Conservation (phyloP, 257 asterid species). For the Solanum paucissectum region DNA sequence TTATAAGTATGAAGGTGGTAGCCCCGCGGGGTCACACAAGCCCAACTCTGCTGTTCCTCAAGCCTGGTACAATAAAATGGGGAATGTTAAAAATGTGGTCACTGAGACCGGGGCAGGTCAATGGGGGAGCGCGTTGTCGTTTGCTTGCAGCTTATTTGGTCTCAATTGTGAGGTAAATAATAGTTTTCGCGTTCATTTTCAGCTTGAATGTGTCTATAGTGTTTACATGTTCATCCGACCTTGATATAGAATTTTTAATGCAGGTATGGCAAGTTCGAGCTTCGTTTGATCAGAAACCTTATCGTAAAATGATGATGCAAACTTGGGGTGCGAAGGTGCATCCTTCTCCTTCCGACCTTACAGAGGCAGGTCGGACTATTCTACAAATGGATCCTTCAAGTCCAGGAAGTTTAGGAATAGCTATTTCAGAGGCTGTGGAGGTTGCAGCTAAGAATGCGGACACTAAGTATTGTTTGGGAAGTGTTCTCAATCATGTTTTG, state of each 20-base stretch:
- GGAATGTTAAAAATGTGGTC: conserved; percentile 65
- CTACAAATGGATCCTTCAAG: conserved; percentile 56
- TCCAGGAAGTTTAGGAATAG: conserved; percentile 94
- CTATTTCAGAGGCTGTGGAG: conserved; percentile 95
- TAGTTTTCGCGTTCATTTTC: background rate
- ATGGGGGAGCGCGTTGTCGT: conserved; percentile 89
- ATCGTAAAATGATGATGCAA: conserved; percentile 90
- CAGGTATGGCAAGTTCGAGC: conserved; percentile 98
- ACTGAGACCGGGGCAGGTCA: conserved; percentile 98
- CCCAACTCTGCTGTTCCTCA: conserved; percentile 95
- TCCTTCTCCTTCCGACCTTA: conserved; percentile 74
- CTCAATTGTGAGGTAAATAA: conserved; percentile 71
- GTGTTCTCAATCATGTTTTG: conserved; percentile 88
- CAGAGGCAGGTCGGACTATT: conserved; percentile 55
- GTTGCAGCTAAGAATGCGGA: conserved; percentile 49
- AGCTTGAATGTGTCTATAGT: background rate
- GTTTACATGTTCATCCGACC: no score
- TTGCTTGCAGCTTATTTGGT: conserved; percentile 76
- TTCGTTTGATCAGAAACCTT: conserved; percentile 87
- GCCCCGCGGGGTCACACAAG: conserved; percentile 97
- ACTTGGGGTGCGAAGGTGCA: conserved; percentile 98
- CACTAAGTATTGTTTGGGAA: conserved; percentile 82
- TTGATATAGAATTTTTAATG: background rate
- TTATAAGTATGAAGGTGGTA: conserved; percentile 88
- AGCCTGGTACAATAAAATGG: conserved; percentile 78